Evolutionary conservation across 148 eudicot genomes (phyloP).

Genomic region (Persicaria maculosa): DNA sequence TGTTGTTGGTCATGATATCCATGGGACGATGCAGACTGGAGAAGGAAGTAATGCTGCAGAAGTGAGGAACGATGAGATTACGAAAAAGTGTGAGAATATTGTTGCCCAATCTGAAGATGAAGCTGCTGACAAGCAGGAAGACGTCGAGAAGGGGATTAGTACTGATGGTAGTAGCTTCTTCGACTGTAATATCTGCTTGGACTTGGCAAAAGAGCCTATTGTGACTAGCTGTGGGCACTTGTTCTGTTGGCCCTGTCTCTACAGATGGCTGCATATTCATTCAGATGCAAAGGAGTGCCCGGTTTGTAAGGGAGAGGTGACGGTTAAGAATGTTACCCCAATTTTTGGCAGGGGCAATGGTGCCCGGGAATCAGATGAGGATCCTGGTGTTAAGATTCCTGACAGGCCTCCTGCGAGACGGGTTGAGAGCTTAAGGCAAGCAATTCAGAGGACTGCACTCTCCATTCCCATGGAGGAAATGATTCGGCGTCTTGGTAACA

Average conservation of each 20-base stretch:
- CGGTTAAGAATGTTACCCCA: constrained; percentile 65
- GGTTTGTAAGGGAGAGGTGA: constrained; percentile 89
- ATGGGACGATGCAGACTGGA: constrained; percentile 46
- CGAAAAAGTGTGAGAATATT: constrained; percentile 47
- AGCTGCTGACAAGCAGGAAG: constrained; percentile 37
- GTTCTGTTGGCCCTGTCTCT: constrained; percentile 96
- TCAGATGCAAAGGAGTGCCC: constrained; percentile 91
- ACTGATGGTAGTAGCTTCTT: constrained; percentile 57
- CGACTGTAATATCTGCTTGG: constrained; percentile 91
- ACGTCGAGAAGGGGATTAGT: constrained; percentile 44
- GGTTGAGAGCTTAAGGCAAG: constrained; percentile 85
- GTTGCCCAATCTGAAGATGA: constrained; percentile 28
- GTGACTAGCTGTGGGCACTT: constrained; percentile 97
- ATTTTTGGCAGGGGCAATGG: constrained; percentile 73
- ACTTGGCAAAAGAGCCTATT: constrained; percentile 81
- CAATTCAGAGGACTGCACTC: constrained; percentile 60
- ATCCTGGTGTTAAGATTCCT: constrained; percentile 53
- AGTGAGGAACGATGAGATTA: constrained; percentile 32
- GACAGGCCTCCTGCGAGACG: constrained; percentile 59
- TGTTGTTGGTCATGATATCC: constrained; percentile 19
- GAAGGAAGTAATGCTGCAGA: constrained; percentile 68
- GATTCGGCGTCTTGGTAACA: constrained; percentile 72
- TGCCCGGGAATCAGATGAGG: constrained; percentile 29
- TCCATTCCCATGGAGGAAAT: constrained; percentile 80
- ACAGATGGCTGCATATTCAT: constrained; percentile 78